Base-by-base conservation (phyloP, 2,329 filamentous ascomycete genomes). In the Calonectria henricotiae region DNA sequence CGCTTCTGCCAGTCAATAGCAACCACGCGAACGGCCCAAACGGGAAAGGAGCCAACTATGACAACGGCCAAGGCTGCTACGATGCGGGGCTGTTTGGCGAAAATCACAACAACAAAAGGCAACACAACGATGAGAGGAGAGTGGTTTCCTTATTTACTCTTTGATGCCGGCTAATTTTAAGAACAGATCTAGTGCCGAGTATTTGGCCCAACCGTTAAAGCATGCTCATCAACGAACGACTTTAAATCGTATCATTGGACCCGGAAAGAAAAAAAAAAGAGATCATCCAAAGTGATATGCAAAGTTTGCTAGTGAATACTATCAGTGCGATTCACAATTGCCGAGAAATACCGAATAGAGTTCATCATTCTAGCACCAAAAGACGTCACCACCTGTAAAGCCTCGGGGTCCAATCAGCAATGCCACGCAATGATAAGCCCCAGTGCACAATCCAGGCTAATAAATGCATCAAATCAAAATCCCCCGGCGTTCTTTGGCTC, bases 321-420 rank as follows among this genome's bases (percentile, higher is more conserved):
- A 55, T 39, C 39, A 30, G 15, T 12, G 27, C 20, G 11, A 15
- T 17, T 35, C 15, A 30, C 11, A n/a, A 20, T 43, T 54, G 64
- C 69, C 71, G 71, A 65, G 37, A 61, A 49, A 46, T 71, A 55
- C 71, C 71, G 71, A 67, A 11, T 47, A 23, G 20, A 39, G 65
- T 51, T 67, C 71, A 67, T 43, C 69, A 73, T 73, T 55, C 41
- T 46, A 20, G 32, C 35, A 1, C 44, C 15, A 43, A 49, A 73
- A 73, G 71, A 49, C 71, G 71, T 73, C 43, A 73, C 61, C 27
- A 9, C 62, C 37, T 35, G 11, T 12, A 47, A 47, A 66, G 39
- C 62, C 23, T 17, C 3, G 46, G 43, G 55, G 35, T 20, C 71
- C 71, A 72, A 72, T 61, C 68, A 70, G 47, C 58, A 25, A 25